These are phyloP conservation scores for Arthrobotrys conoides DNA, from an alignment of 2,329 filamentous ascomycete species.

Conservation along the genomic window DNA sequence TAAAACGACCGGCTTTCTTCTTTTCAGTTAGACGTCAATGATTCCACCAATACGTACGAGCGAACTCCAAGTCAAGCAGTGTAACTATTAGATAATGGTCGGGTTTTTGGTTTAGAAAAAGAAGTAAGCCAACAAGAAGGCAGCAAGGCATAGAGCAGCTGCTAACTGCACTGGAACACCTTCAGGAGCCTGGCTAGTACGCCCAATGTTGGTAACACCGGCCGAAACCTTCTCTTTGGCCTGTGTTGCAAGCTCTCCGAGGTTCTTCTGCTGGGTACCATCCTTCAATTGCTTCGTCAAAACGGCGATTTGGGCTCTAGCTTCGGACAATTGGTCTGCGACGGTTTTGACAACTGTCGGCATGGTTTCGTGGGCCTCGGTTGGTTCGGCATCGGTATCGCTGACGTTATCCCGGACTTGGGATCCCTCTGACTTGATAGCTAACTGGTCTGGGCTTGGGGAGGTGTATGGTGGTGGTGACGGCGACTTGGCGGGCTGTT, in stretches of 20 bases:
- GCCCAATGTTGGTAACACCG: constrained; percentile 69
- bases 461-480: constrained; percentile 63
- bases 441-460: constrained; percentile 61
- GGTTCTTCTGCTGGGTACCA: constrained; percentile 83
- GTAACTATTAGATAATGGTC: constrained; percentile 30
- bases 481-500: constrained; percentile 43
- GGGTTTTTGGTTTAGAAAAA: constrained; percentile 79
- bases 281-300: constrained; percentile 77
- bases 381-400: constrained; percentile 64
- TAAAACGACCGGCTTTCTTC: constrained; percentile 15
- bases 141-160: constrained; percentile 85
- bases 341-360: constrained; percentile 74
- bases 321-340: constrained; percentile 80
- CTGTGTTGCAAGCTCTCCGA: constrained; percentile 70
- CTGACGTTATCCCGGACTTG: constrained; percentile 62
- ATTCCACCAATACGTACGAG: constrained; percentile 14
- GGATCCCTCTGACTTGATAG: constrained; percentile 64
- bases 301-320: constrained; percentile 79
- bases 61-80: constrained; percentile 20
- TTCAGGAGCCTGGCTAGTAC: constrained; percentile 73
- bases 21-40: not conserved
- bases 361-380: constrained; percentile 64
- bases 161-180: constrained; percentile 90
- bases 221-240: constrained; percentile 70
- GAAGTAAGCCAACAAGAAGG: constrained; percentile 94